Evolutionary conservation across 371 early-diverging fungal genomes (phyloP), one percentile per base, ranked within the genome.

Genomic region (Blakeslea trispora): DNA sequence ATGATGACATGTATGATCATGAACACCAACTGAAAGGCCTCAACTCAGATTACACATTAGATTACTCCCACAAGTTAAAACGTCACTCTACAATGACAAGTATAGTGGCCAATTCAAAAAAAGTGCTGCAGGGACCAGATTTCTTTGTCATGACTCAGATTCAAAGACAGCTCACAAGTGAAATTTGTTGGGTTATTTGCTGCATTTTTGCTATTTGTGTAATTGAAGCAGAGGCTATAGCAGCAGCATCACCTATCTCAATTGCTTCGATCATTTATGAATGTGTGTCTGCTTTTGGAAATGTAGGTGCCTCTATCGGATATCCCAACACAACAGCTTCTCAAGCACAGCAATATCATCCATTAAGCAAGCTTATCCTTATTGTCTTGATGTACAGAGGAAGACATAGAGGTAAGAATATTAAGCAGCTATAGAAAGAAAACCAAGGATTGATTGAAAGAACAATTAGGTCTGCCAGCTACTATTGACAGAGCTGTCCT

Each of bases 271-370:
- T 79, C 0, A 74, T 79, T n/a, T 79, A 74, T 24, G 79, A 79
- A 47, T 79, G 76, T 34, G 79, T 79, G 19, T 74, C 74, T 15
- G 79, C 76, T 1, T 79, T 75, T 63, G 76, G 68, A 18, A 75
- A 74, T 42, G 72, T 75, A 5, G 79, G 79, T 21, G 72, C 73
- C 0, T 72, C 73, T 1, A 53, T 42, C 9, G 79, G 79, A 6
- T 79, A 68, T 54, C 76, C 79, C 6, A 45, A 57, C 14, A 69
- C 69, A 17, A 28, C 55, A 5, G 57, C 67, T 2, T 75, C 79
- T 11, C 79, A 75, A 45, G 24, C 68, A 5, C 68, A 59, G 10
- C 65, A 72, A 45, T 79, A 74, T 37, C 74, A 61, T 47, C 60
- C 67, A 3, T 35, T 75, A 6, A 74, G 79, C 31, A 79, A 79